Percentiles rank a stretch among this genome's conserved stretches.
These are phyloP conservation scores for Aspergillus nanangensis DNA, from an alignment of 495 filamentous ascomycete genomes.

Conservation along the genomic window DNA sequence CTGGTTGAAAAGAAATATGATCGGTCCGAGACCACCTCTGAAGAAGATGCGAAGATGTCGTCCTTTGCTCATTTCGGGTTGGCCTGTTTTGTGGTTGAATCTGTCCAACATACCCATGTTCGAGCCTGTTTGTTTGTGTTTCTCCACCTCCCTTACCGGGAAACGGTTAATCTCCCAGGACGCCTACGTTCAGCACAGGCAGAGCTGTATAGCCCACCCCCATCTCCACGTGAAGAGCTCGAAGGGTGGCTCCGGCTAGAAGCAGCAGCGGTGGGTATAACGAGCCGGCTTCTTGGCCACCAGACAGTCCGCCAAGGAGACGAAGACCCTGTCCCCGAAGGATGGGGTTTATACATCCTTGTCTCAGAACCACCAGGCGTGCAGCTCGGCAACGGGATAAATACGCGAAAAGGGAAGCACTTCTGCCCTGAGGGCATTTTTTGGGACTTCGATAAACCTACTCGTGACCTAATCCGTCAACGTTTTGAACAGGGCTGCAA, in stretches of 20 bases:
- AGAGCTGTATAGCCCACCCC: neutral
- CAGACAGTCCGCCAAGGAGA: neutral
- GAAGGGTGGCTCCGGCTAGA: neutral
- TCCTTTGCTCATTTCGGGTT: neutral
- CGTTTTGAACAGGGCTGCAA: neutral
- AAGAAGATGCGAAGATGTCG: neutral
- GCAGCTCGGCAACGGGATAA: neutral
- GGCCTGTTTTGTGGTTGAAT: neutral
- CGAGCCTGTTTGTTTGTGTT: neutral
- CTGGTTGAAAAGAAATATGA: neutral
- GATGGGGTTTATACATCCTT: neutral
- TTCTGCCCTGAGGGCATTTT: neutral
- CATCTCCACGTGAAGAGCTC: neutral
- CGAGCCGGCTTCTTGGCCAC: neutral
- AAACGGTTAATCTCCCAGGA: neutral
- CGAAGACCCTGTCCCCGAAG: neutral
- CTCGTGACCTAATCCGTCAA: neutral
- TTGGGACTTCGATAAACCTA: neutral
- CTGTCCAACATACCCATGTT: neutral
- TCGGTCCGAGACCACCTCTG: neutral
- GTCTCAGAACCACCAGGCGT: neutral
- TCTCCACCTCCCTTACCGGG: neutral
- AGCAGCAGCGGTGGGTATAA: neutral
- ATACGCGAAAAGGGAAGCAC: neutral
- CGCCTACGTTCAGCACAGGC: neutral